Base-by-base conservation (phyloP, 495 filamentous ascomycete species). In the Neurospora africana region DNA sequence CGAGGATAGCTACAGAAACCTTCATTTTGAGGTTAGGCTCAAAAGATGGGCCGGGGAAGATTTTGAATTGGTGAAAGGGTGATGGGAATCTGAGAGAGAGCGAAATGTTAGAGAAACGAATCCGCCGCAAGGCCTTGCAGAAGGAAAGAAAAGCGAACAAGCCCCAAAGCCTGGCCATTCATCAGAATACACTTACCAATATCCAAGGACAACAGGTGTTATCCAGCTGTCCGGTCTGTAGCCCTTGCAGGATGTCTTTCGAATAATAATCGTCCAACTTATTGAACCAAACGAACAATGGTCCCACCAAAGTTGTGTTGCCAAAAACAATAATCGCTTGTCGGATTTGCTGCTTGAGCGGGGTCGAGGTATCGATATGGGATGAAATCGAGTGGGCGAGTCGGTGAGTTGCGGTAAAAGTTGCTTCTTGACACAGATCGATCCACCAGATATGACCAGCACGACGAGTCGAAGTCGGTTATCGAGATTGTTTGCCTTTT, bases 1-100 rank as follows among this genome's bases (percentile, higher is more conserved):
- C 74, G 23, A 81, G 70, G 39, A 78, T 43, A 23, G 75, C 74
- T 30, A 82, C 53, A 37, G 72, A 72, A 13, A 75, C 33, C 40
- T 74, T 78, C 81, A 84, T 84, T 11, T 44, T 80, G 71, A 40
- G 37, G 10, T 44, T 43, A 43, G 40, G 40, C 19, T 44, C 41
- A 43, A 43, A 39, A 39, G 38, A 13, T 39, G 38, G 38, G 10
- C 37, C 37, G 37, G 37, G 37, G 17, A 37, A 67, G 15, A 43
- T 68, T 47, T 21, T 47, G 43, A 10, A 9, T 21, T 47, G 43
- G 40, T 37, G 41, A 77, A 77, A 17, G 75, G 74, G 65, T 70
- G 73, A 73, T 58, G 47, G 47, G 47, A 58, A 27, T 58, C 47
- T 58, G 47, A 58, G 47, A 27, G 19, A 13, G 47, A 7, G 43